Evolutionary conservation across 768 basidiomycete genomes (phyloP).

Genomic region (Xerocomellus chrysenteron): DNA sequence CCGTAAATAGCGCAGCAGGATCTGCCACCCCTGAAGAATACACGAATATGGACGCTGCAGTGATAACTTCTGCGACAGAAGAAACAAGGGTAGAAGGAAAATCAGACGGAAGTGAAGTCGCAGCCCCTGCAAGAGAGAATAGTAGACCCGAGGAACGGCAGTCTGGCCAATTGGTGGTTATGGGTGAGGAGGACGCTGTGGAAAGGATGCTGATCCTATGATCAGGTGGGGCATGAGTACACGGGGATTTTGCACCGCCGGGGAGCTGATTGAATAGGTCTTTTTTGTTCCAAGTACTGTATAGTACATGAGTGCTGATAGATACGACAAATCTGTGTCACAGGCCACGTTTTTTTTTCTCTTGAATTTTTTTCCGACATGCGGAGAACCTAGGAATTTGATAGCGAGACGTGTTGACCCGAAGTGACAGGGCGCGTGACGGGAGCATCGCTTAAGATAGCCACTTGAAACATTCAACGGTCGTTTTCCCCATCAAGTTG

Average conservation of each 20-base stretch:
- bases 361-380: not conserved
- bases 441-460: slow-evolving; percentile 19
- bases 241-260: not conserved
- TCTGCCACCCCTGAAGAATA: not conserved
- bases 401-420: not conserved
- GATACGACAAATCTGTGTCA: not conserved
- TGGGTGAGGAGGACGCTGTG: slow-evolving; percentile 23
- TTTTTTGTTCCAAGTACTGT: not conserved
- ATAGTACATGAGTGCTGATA: not conserved
- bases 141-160: not conserved
- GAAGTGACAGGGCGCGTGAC: slow-evolving; percentile 13
- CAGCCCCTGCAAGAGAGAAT: not conserved
- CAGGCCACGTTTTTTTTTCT: not conserved
- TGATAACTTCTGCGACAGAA: not conserved
- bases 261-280: not conserved
- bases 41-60: not conserved
- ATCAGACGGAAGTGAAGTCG: not conserved
- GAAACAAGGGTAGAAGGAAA: not conserved
- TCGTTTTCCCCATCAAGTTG: slow-evolving; percentile 12
- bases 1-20: not conserved
- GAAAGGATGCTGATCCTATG: slow-evolving; percentile 20
- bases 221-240: not conserved
- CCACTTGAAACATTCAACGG: slow-evolving; percentile 4
- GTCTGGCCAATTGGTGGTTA: not conserved
- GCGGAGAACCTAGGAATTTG: not conserved